Conservation (phyloP, 1,284 basidiomycete genomes). For the Ustilago shanxiensis region DNA sequence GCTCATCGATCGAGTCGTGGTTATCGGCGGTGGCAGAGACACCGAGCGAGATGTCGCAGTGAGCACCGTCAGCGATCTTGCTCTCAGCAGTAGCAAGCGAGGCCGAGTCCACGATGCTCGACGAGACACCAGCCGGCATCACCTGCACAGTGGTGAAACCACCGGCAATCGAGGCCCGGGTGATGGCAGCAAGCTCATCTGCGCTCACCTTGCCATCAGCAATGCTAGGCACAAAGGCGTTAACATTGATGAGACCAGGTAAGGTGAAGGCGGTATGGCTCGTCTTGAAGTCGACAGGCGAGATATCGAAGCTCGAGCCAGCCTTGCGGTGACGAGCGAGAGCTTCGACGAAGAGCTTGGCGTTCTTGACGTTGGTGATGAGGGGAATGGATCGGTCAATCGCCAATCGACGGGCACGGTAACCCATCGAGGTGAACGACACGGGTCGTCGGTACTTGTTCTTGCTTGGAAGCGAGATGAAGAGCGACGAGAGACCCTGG, state of each 20-base stretch:
- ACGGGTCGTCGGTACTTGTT: conserved; percentile 97
- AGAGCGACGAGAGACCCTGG: conserved; percentile 75
- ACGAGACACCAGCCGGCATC: conserved; percentile 49
- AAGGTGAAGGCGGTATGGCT: conserved; percentile 87
- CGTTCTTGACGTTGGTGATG: conserved; percentile 99
- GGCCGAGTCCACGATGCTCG: conserved; percentile 50
- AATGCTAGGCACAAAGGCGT: conserved; percentile 86
- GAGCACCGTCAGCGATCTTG: conserved; percentile 62
- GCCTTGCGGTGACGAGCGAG: conserved; percentile 78
- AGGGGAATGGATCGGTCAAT: conserved; percentile 98
- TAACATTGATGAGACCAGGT: conserved; percentile 91
- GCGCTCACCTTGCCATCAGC: conserved; percentile 73
- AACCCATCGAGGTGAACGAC: conserved; percentile 96
- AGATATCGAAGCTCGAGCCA: conserved; percentile 83
- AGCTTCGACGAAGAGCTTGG: conserved; percentile 95
- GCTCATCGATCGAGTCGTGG: conserved; percentile 47
- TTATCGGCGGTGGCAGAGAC: conserved; percentile 61
- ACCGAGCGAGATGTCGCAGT: conserved; percentile 66
- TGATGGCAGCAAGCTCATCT: conserved; percentile 75
- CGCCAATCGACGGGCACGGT: conserved; percentile 97
- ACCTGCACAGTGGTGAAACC: conserved; percentile 67
- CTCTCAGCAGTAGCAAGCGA: conserved; percentile 59
- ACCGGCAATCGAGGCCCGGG: conserved; percentile 59
- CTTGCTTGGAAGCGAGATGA: conserved; percentile 98
- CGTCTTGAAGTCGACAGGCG: conserved; percentile 92